Base-by-base conservation (phyloP, 2,329 filamentous ascomycete species). In the Diaporthe eres region DNA sequence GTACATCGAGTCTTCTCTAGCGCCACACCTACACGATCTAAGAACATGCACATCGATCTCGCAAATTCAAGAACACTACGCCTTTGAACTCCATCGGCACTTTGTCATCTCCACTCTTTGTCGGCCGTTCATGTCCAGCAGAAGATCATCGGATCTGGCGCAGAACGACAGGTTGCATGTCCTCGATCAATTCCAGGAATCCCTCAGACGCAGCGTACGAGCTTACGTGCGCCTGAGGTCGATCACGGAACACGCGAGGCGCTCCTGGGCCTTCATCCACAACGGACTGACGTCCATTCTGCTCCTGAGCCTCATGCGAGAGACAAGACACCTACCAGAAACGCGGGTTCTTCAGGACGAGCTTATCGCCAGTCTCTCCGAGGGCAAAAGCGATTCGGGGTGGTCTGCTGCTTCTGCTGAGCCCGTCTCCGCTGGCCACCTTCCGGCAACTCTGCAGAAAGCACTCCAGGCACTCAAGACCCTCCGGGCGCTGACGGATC, bases 191-290 rank as follows among this genome's bases (percentile, higher is more conserved):
- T 71, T 77, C 19, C 76, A 57, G 25, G 57, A 49, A 15, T 74
- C 76, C 1, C 76, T 76, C 17, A 63, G 55, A 28, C 67, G 65
- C 17, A 77, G 76, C 31, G 71, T 71, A 8, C 58, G 58, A 5
- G 65, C 74, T 25, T 77, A 71, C 39, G 47, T 77, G 9, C 76
- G 76, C 42, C 57, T 77, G 31, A 60, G 74, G 17, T 63, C 76
- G 2, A 76, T 76, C 3, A 42, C 76, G 2, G 67, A 57, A 17
- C 76, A 76, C 28, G 76, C 76, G 0, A 74, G 57, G 8, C 71
- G 76, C 9, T 77, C 76, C 0, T 77, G 76, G 74, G 74, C 76
- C 10, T 76, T 77, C 25, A 71, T 74, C 4, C 76, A 77, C 3
- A 77, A 77, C 31, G 76, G 76, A 0, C 51, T 77, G 15, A 74